phyloP scores from a whole-genome alignment of 306 rosid genomes.

The Mucuna pruriens region DNA sequence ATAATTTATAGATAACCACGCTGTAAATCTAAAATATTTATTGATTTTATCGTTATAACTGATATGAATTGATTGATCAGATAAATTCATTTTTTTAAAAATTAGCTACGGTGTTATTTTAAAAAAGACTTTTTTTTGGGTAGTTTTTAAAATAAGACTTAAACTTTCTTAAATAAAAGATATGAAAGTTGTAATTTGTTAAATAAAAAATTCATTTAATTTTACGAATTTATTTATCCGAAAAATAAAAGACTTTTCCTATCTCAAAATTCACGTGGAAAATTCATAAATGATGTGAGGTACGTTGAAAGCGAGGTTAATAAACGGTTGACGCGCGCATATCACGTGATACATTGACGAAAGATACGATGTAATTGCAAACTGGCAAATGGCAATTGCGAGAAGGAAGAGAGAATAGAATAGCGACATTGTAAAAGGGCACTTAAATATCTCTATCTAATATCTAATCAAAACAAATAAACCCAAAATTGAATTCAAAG shows the following conservation, averaged over 20 bases:
- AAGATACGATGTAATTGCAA: conserved; percentile 7
- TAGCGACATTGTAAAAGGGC: not conserved
- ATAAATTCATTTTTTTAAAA: too few species aligned
- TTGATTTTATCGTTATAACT: too few species aligned
- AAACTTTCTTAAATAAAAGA: too few species aligned
- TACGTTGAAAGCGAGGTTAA: not conserved
- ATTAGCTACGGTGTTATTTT: not conserved
- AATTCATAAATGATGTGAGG: not conserved
- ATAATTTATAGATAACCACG: too few species aligned
- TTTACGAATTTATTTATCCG: not conserved
- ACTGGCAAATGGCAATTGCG: not conserved
- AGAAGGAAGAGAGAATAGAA: not conserved
- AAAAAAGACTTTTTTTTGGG: too few species aligned
- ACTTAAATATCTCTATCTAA: not conserved
- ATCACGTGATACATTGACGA: not conserved
- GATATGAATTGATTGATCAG: too few species aligned
- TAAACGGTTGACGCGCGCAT: not conserved
- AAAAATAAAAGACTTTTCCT: not conserved
- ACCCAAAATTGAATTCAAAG: not conserved
- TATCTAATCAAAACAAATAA: not conserved
- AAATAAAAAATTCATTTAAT: too few species aligned
- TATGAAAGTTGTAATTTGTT: too few species aligned
- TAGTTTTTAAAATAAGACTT: too few species aligned
- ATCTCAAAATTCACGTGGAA: conserved; percentile 5
- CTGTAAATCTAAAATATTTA: too few species aligned